Evolutionary conservation across 2,329 filamentous ascomycete genomes (phyloP), one percentile per base, ranked within the genome.

Genomic region (Alternaria longipes): DNA sequence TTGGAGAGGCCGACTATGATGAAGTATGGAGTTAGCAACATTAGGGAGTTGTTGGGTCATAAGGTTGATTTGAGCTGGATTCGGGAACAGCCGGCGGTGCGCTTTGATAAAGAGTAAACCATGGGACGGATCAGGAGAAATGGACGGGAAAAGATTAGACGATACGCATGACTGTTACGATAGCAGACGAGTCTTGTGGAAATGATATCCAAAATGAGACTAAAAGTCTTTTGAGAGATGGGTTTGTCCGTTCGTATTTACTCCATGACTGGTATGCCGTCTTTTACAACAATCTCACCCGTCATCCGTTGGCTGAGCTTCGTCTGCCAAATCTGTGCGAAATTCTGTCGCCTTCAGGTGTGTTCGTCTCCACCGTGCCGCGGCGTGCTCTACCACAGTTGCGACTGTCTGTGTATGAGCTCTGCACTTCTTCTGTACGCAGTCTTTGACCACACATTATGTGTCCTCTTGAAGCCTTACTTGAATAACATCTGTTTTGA

Each of bases 1-100:
- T 81, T 99, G 76, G 95, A 99, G 85, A 84, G 95, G 72, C 95
- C 95, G 59, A 98, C 95, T 11, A 99, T 98, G 95, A 97, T 97
- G 83, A 95, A 96, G 86, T 97, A 84, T 79, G 86, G 82, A 4
- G 72, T 79, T 63, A 92, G 88, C 74, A 97, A 97, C 80, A 97
- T 97, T 72, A 89, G 94, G 71, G 93, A 97, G 81, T 82, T 97
- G 74, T 84, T 99, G 56, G 94, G 94, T 14, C 94, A 99, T 83
- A 97, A 97, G 84, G 94, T 97, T 42, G 94, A 98, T 81, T 82
- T 98, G 76, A 89, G 89, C 75, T 97, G 97, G 83, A 93, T 99
- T 70, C 90, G 96, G 84, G 89, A 86, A 69, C 97, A 97, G 81
- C 90, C 94, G 11, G 95, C 94, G 20, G 94, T 98, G 63, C 87